Percentiles rank a stretch among this genome's conserved stretches.
These are phyloP conservation scores for Mycena sp. DNA, from an alignment of 1,284 basidiomycete genomes.

Conservation along the genomic window DNA sequence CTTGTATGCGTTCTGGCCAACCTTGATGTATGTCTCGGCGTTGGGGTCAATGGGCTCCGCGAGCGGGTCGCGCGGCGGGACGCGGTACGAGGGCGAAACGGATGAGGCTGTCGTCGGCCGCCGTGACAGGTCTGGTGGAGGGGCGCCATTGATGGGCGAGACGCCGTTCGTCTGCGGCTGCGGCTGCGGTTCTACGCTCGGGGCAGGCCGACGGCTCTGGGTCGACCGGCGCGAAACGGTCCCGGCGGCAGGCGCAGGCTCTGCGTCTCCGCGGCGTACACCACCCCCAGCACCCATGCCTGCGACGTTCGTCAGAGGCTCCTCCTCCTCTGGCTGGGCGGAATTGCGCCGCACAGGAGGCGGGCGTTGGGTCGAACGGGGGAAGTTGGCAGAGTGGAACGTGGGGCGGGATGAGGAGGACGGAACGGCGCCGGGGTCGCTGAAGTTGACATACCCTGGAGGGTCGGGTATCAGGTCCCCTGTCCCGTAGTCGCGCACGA, in stretches of 20 bases:
- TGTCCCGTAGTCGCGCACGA: conserved; percentile 87
- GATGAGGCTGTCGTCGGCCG: conserved; percentile 32
- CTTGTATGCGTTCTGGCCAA: conserved; percentile 71
- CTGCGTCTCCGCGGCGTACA: conserved; percentile 41
- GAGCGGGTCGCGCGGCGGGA: conserved; percentile 54
- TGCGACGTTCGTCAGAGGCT: conserved; percentile 66
- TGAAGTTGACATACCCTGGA: conserved; percentile 84
- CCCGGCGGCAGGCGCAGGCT: conserved; percentile 29
- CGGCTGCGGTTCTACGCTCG: neutral
- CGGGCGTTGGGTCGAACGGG: conserved; percentile 64
- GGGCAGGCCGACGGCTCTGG: conserved; percentile 3
- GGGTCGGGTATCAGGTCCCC: conserved; percentile 87
- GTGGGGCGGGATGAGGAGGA: conserved; percentile 62
- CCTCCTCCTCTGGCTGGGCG: conserved; percentile 49
- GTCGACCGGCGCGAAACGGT: conserved; percentile 20
- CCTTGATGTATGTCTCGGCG: conserved; percentile 71
- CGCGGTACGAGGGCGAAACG: conserved; percentile 30
- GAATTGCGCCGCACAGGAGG: conserved; percentile 40
- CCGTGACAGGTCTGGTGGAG: conserved; percentile 23
- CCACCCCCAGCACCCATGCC: conserved; percentile 64
- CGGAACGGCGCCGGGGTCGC: conserved; percentile 68
- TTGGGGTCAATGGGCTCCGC: conserved; percentile 67
- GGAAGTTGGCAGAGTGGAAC: conserved; percentile 66
- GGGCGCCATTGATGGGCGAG: neutral
- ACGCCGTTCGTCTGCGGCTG: conserved; percentile 18